These are phyloP conservation scores for Mycena vulgaris DNA, from an alignment of 768 basidiomycete genomes.

Conservation along the genomic window DNA sequence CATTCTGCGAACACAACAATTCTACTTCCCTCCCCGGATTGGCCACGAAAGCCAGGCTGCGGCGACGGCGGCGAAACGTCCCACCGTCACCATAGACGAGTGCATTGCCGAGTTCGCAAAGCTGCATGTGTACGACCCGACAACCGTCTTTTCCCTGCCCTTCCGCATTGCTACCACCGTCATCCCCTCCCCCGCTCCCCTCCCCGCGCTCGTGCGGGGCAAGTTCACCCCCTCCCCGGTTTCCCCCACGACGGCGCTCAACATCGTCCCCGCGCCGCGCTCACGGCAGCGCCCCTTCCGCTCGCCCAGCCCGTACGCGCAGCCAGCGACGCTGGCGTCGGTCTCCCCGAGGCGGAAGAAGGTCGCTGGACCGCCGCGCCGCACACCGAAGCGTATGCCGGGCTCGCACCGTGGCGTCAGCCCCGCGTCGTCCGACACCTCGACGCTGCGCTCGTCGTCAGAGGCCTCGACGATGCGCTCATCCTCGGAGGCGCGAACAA, in stretches of 20 bases:
- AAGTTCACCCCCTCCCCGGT: constrained; percentile 6
- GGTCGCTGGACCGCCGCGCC: constrained; percentile 27
- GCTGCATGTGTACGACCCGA: constrained; percentile 20
- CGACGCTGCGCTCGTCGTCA: background rate
- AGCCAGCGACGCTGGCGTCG: constrained; percentile 14
- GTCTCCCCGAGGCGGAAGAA: constrained; percentile 22
- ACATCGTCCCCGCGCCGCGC: constrained; percentile 24
- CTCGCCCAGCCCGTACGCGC: constrained; percentile 36
- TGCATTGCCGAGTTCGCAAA: constrained; percentile 41
- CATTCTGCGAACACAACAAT: constrained; percentile 21
- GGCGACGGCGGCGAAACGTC: background rate
- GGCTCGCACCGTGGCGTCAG: constrained; percentile 18
- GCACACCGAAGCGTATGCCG: constrained; percentile 25
- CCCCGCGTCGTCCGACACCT: constrained; percentile 26
- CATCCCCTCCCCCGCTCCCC: constrained; percentile 6
- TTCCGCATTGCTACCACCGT: constrained; percentile 20
- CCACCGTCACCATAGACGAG: constrained; percentile 32
- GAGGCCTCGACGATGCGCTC: constrained; percentile 17
- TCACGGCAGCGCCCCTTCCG: constrained; percentile 38
- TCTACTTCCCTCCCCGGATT: constrained; percentile 49
- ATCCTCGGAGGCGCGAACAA: too few species aligned
- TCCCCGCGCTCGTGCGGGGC: constrained; percentile 23
- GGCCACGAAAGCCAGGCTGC: constrained; percentile 52
- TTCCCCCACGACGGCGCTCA: constrained; percentile 24
- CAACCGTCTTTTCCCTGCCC: constrained; percentile 2